A percentile compares a stretch with the other conserved stretches of the same genome.
Conservation (phyloP, 192 early-diverging fungal genomes). For the Chytriomyces sp. region DNA sequence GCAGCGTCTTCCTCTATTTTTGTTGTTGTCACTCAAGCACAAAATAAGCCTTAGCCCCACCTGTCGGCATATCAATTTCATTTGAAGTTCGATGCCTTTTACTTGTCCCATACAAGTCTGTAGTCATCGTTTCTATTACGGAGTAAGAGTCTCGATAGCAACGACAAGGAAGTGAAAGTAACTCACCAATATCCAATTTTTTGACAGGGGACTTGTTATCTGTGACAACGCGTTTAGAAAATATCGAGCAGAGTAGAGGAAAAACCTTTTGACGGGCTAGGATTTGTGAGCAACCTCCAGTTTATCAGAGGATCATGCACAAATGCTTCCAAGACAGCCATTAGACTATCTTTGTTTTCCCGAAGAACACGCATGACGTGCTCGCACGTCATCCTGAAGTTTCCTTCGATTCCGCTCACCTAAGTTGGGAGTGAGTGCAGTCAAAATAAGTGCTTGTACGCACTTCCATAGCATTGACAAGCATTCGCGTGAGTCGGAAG, state of each 20-base stretch:
- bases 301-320: slow-evolving; percentile 96
- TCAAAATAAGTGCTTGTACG: background rate
- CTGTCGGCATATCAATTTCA: slow-evolving; percentile 9
- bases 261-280: slow-evolving; percentile 46
- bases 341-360: slow-evolving; percentile 93
- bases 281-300: slow-evolving; percentile 72
- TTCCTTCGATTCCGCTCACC: slow-evolving; percentile 91
- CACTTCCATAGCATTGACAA: slow-evolving; percentile 97
- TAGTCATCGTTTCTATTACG: background rate
- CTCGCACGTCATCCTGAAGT: slow-evolving; percentile 93
- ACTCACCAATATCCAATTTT: slow-evolving; percentile 9
- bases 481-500: slow-evolving; percentile 98
- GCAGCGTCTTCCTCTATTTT: slow-evolving; percentile 43
- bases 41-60: background rate
- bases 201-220: slow-evolving; percentile 20
- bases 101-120: slow-evolving; percentile 11
- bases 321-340: slow-evolving; percentile 98
- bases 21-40: background rate
- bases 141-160: background rate
- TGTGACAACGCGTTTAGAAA: background rate
- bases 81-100: slow-evolving; percentile 10
- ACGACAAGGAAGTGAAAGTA: background rate
- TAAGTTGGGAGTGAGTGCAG: slow-evolving; percentile 2
- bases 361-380: slow-evolving; percentile 94
- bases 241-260: background rate